These are phyloP conservation scores for Beauveria asiatica DNA, from an alignment of 2,329 filamentous ascomycete genomes.

Conservation along the genomic window DNA sequence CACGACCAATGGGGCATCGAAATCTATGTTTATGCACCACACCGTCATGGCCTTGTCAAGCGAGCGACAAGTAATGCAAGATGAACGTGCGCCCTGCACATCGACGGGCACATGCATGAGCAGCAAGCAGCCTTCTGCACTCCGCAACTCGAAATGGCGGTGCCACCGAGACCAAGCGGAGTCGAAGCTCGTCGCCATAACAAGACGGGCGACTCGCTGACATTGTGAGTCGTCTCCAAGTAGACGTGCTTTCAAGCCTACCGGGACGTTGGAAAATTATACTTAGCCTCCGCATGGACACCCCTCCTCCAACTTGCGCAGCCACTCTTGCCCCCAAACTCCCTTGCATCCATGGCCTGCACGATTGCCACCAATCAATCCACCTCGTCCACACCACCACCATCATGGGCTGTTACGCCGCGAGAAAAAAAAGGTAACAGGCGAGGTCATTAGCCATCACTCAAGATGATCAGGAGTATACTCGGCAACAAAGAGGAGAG, in stretches of 20 bases:
- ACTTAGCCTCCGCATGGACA: background rate
- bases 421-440: background rate
- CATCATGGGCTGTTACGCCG: background rate
- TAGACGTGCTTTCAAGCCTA: background rate
- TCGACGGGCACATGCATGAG: background rate
- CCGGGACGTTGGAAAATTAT: background rate
- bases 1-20: background rate
- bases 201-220: background rate
- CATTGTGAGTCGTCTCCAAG: background rate
- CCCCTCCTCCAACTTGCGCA: background rate
- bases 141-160: background rate
- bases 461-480: background rate
- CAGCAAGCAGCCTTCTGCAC: slow-evolving; percentile 3
- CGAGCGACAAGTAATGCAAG: background rate
- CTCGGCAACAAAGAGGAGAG: too few relatives aligned
- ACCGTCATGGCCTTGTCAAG: background rate
- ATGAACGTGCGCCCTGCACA: background rate
- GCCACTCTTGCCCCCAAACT: background rate
- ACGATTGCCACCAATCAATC: background rate
- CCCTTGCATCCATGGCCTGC: background rate
- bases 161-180: background rate
- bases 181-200: background rate
- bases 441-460: background rate
- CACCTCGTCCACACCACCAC: slow-evolving; percentile 7
- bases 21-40: background rate